Conservation (phyloP, 179 eudicot species). For the Dionaea muscipula region DNA sequence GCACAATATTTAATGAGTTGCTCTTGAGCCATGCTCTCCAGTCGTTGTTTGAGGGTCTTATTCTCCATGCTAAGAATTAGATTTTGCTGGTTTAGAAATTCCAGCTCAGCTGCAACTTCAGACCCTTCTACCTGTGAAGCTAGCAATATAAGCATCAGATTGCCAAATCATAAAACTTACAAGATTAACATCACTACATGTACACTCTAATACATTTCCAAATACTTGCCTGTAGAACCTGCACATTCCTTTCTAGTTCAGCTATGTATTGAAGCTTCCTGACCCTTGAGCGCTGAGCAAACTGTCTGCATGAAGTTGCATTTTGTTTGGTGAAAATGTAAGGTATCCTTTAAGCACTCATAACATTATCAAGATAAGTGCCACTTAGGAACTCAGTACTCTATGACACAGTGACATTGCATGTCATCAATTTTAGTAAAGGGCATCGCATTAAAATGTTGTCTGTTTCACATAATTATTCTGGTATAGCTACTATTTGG, state of each 20-base stretch:
- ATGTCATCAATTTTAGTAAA: no score
- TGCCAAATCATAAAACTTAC: background rate
- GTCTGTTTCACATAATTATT: no score
- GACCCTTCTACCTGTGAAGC: constrained; percentile 70
- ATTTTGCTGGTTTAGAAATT: constrained; percentile 80
- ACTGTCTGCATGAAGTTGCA: constrained; percentile 50
- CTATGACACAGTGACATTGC: no score
- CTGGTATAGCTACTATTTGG: no score
- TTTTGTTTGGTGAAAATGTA: no score
- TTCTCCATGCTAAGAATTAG: constrained; percentile 91
- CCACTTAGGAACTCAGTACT: no score
- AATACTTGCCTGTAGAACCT: constrained; percentile 62
- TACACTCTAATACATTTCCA: background rate
- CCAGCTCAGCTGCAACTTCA: constrained; percentile 78
- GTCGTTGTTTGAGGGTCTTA: constrained; percentile 81
- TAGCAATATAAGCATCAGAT: background rate
- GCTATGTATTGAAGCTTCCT: constrained; percentile 94
- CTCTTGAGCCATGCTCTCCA: constrained; percentile 81
- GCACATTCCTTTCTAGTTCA: constrained; percentile 84
- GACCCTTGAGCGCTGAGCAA: constrained; percentile 94
- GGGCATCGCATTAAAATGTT: no score
- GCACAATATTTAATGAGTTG: constrained; percentile 74
- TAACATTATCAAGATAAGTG: no score
- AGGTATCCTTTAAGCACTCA: no score
- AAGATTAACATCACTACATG: background rate